Conservation (phyloP, 2,329 filamentous ascomycete species). For the Microdochium bolleyi region DNA sequence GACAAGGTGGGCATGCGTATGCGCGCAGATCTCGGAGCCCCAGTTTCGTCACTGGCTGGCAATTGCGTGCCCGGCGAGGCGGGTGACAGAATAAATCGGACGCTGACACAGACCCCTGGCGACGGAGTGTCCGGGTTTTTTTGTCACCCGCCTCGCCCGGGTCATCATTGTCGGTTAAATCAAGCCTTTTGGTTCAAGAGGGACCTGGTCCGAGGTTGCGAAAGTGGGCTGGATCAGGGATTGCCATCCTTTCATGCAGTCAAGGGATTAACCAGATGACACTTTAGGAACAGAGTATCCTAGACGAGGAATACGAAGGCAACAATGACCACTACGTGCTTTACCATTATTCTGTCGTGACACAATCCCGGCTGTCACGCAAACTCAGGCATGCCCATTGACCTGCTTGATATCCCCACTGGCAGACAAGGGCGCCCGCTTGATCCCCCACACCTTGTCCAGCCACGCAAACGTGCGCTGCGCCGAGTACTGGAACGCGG, state of each 20-base stretch:
- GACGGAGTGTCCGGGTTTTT: no score
- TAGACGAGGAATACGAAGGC: background rate
- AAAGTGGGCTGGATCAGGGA: background rate
- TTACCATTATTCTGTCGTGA: background rate
- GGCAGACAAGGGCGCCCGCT: background rate
- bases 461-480: constrained; percentile 2
- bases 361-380: background rate
- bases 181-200: background rate
- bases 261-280: background rate
- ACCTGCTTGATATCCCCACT: background rate
- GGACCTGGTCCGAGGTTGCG: background rate
- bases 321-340: background rate
- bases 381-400: background rate
- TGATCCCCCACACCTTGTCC: constrained; percentile 1
- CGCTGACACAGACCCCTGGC: no score
- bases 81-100: no score
- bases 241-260: background rate
- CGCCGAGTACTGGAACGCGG: background rate
- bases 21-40: background rate
- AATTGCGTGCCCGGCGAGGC: no score
- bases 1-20: background rate
- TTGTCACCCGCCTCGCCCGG: no score
- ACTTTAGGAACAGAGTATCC: background rate
- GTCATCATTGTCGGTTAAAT: background rate
- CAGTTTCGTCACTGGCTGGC: no score